Percentiles rank a stretch among this genome's conserved stretches.
These are phyloP conservation scores for Populus simonii DNA, from an alignment of 345 rosid species.

Conservation along the genomic window DNA sequence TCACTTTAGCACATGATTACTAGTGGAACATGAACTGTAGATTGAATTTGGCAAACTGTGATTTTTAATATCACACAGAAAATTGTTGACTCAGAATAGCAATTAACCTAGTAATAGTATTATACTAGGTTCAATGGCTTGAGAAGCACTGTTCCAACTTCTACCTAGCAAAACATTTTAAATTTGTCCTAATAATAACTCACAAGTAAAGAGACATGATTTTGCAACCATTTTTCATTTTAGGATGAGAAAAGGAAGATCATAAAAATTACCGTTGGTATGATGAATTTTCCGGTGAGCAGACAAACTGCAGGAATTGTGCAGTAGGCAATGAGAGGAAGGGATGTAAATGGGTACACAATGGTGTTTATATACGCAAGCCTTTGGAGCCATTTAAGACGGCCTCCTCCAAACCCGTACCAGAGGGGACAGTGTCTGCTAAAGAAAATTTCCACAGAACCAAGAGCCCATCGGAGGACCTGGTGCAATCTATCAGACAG, in stretches of 20 bases:
- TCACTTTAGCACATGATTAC: neutral
- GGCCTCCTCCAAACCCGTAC: constrained; percentile 96
- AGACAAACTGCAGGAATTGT: constrained; percentile 91
- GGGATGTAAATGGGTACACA: constrained; percentile 95
- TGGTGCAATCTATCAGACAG: constrained; percentile 90
- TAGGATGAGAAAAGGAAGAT: neutral
- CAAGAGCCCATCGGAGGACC: constrained; percentile 98
- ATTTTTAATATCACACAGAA: neutral
- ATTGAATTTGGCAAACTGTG: neutral
- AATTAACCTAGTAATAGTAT: neutral
- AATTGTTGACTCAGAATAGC: neutral
- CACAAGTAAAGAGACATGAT: neutral
- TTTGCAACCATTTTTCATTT: neutral
- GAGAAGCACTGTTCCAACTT: neutral
- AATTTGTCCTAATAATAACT: neutral
- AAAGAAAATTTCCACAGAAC: constrained; percentile 90
- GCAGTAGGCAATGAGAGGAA: constrained; percentile 92
- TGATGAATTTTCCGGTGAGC: constrained; percentile 94
- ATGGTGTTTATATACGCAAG: constrained; percentile 87
- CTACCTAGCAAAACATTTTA: neutral
- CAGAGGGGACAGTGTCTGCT: constrained; percentile 96
- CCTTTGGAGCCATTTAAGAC: constrained; percentile 91
- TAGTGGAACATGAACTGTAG: neutral
- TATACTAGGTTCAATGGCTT: neutral
- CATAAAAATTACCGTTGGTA: constrained; percentile 67